Percentiles rank a stretch among this genome's conserved stretches.
Conservation (phyloP, 768 basidiomycete genomes). For the Ephemerocybe angulata region DNA sequence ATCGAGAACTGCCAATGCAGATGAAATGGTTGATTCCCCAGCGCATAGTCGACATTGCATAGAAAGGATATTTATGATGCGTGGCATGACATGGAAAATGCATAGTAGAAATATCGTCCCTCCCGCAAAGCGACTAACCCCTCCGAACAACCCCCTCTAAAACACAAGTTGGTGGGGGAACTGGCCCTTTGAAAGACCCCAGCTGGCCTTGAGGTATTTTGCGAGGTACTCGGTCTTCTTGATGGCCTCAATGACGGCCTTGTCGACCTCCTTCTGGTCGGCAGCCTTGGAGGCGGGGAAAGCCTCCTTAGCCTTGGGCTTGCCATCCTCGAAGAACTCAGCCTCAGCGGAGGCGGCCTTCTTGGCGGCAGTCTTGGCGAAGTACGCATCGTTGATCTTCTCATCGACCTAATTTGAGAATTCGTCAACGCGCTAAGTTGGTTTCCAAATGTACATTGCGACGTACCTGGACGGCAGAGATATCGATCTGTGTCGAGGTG, state of each 20-base stretch:
- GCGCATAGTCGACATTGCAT: constrained; percentile 3
- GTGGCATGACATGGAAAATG: constrained; percentile 5
- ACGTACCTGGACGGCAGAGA: constrained; percentile 70
- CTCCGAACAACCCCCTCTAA: constrained; percentile 41
- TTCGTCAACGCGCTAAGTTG: background rate
- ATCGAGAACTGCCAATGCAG: background rate
- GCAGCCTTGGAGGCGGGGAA: constrained; percentile 83
- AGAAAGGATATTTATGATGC: constrained; percentile 4
- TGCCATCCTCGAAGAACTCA: constrained; percentile 95
- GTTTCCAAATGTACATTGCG: constrained; percentile 1
- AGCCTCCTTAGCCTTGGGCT: constrained; percentile 83
- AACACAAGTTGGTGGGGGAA: constrained; percentile 93
- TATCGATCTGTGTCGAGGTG: constrained; percentile 90
- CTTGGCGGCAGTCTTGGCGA: constrained; percentile 74
- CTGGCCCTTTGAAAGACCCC: constrained; percentile 95
- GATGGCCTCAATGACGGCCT: constrained; percentile 72
- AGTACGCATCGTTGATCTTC: constrained; percentile 93
- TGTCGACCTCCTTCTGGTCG: constrained; percentile 89
- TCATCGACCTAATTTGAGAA: constrained; percentile 60
- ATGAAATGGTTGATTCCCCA: background rate
- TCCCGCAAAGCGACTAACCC: background rate
- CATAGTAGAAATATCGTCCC: constrained; percentile 4
- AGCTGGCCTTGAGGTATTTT: constrained; percentile 91
- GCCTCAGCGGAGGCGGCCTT: constrained; percentile 80
- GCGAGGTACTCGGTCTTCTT: constrained; percentile 88